Evolutionary conservation across 2,329 filamentous ascomycete genomes (phyloP), one percentile per base, ranked within the genome.

Genomic region (Chrysoporthe deuterocubensis): DNA sequence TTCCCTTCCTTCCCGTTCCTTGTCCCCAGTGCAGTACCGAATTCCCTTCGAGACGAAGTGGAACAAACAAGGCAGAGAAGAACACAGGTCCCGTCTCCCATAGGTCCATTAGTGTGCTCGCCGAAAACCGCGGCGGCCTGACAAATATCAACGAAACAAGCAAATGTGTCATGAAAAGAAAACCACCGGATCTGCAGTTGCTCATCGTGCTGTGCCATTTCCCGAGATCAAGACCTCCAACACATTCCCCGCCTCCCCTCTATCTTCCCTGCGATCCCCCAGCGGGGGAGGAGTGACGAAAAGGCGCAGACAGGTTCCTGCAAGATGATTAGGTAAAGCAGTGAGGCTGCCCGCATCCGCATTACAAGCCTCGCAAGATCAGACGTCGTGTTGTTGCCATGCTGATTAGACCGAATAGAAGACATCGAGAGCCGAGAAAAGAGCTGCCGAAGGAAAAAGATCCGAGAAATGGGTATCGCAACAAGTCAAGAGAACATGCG

Each of bases 301-400:
- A 26, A 58, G 57, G 50, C 61, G 52, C 60, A 59, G 52, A 56
- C 58, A 57, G n/a, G 44, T 44, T 18, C 48, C 46, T 48, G 64
- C 64, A 62, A 40, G 46, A 66, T 54, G 26, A 32, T 37, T 56
- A n/a, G 37, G 14, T 32, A 16, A 63, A 59, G 26, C 50, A 56
- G 37, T 7, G 48, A 62, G 58, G 64, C 64, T 60, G 26, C 58
- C 57, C 7, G 3, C 40, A 62, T 66, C 59, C 59, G 52, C 59
- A 67, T 59, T 64, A 56, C 59, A 58, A 67, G 60, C 65, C 54
- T 52, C 59, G 59, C 59, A 37, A 50, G 18, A 62, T 37, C 16
- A 50, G 59, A 46, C 21, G 44, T 62, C 44, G 26, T 37, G 42
- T 61, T 46, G 16, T 62, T 60, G 40, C 21, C 21, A 21, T 42